These are phyloP conservation scores for Zygoascus meyerae DNA, from an alignment of 1,139 yeast genomes.

Conservation along the genomic window DNA sequence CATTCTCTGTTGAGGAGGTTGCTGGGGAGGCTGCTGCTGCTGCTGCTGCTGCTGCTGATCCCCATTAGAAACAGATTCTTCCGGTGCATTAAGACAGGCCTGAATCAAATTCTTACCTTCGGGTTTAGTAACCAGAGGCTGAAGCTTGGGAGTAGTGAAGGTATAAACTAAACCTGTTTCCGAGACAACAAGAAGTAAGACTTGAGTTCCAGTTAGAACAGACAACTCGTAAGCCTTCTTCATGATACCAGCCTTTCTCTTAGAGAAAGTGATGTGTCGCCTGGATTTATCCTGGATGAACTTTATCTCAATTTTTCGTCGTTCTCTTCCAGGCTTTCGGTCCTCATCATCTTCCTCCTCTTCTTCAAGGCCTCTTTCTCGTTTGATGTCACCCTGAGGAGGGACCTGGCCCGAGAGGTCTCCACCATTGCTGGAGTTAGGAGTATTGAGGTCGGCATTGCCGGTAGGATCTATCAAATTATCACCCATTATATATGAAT, in stretches of 20 bases:
- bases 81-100: conserved; percentile 95
- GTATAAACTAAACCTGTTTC: conserved; percentile 98
- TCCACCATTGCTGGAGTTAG: conserved; percentile 12
- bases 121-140: conserved; percentile 92
- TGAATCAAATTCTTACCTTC: conserved; percentile 96
- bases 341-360: conserved; percentile 71
- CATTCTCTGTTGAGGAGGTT: conserved; percentile 14
- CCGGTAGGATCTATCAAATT: conserved; percentile 10
- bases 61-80: conserved; percentile 28
- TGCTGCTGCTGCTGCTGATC: conserved; percentile 17
- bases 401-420: conserved; percentile 12
- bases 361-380: conserved; percentile 30
- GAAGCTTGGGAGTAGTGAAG: conserved; percentile 96
- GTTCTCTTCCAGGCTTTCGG: conserved; percentile 61
- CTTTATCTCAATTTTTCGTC: conserved; percentile 95
- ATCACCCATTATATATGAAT: conserved; percentile 5
- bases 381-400: conserved; percentile 17
- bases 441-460: conserved; percentile 16
- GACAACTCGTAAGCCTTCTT: conserved; percentile 94
- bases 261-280: conserved; percentile 94
- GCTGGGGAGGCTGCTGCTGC: conserved; percentile 13
- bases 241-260: conserved; percentile 98
- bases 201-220: conserved; percentile 96
- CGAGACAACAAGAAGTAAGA: conserved; percentile 82
- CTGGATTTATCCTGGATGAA: conserved; percentile 96